Conservation (phyloP, 2,329 filamentous ascomycete species). For the Thelonectria rubi region DNA sequence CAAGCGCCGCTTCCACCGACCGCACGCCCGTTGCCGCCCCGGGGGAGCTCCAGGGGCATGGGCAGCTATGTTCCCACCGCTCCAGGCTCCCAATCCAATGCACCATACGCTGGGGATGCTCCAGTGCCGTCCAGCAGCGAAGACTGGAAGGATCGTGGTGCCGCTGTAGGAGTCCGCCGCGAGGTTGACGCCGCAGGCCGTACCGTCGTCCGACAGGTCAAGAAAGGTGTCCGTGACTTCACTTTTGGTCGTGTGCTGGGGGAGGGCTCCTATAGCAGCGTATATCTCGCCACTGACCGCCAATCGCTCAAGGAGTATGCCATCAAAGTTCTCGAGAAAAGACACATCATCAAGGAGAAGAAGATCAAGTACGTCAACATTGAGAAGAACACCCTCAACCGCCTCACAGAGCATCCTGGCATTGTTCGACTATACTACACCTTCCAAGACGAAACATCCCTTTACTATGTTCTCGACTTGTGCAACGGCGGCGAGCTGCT, state of each 20-base stretch:
- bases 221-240: slow-evolving; percentile 98
- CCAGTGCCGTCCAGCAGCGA: slow-evolving; percentile 71
- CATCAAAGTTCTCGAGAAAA: slow-evolving; percentile 97
- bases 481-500: slow-evolving; percentile 92
- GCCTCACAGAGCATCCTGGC: slow-evolving; percentile 93
- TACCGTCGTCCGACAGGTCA: slow-evolving; percentile 82
- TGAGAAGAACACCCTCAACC: slow-evolving; percentile 96
- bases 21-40: slow-evolving; percentile 73
- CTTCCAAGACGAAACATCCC: slow-evolving; percentile 93
- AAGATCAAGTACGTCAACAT: slow-evolving; percentile 99
- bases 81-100: slow-evolving; percentile 35
- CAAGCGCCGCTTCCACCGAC: slow-evolving; percentile 59
- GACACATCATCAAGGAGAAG: slow-evolving; percentile 99
- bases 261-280: slow-evolving; percentile 97
- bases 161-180: slow-evolving; percentile 82
- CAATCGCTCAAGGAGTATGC: slow-evolving; percentile 96
- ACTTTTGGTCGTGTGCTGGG: slow-evolving; percentile 90
- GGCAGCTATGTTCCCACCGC: slow-evolving; percentile 58
- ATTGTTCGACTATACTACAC: slow-evolving; percentile 98
- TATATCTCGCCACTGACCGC: slow-evolving; percentile 90
- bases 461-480: slow-evolving; percentile 96
- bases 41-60: slow-evolving; percentile 79
- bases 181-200: slow-evolving; percentile 88
- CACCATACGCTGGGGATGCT: slow-evolving; percentile 51
- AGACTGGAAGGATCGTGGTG: slow-evolving; percentile 95